A percentile compares a stretch with the other conserved stretches of the same genome.
Conservation (phyloP, 169 alveolate species). For the Plasmodium billcollinsi region DNA sequence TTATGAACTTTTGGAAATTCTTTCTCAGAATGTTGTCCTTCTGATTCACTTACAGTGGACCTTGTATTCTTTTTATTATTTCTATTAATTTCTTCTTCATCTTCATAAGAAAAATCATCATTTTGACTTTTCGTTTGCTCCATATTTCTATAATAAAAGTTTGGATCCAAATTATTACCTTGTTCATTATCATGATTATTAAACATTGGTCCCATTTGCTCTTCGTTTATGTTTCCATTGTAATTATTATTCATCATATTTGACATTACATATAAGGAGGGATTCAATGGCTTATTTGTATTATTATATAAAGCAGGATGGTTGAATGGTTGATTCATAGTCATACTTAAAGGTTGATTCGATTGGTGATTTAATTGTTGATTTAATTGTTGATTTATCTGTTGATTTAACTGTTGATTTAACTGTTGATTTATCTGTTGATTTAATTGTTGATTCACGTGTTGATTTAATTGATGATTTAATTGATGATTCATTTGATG, state of each 20-base stretch:
- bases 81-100: conserved; percentile 12
- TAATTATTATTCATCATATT: conserved; percentile 20
- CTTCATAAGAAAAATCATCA: conserved; percentile 36
- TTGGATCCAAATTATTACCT: conserved; percentile 16
- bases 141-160: conserved; percentile 19
- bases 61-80: conserved; percentile 29
- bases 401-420: neutral
- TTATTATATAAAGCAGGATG: conserved; percentile 4
- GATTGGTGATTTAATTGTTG: neutral
- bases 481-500: conserved; percentile 1
- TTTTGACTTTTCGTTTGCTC: conserved; percentile 30
- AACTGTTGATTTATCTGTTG: conserved; percentile 5
- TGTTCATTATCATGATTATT: conserved; percentile 23
- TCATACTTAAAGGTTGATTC: conserved; percentile 10
- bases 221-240: conserved; percentile 21
- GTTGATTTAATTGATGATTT: neutral
- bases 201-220: conserved; percentile 3
- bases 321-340: conserved; percentile 1
- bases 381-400: conserved; percentile 1
- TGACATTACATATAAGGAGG: conserved; percentile 6
- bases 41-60: conserved; percentile 53
- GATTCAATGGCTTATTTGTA: neutral
- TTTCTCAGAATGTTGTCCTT: conserved; percentile 33
- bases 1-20: conserved; percentile 30
- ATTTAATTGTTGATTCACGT: neutral